Percentiles rank a stretch among this genome's conserved stretches.
These are phyloP conservation scores for Aspergillus transmontanensis DNA, from an alignment of 2,329 filamentous ascomycete genomes.

Conservation along the genomic window DNA sequence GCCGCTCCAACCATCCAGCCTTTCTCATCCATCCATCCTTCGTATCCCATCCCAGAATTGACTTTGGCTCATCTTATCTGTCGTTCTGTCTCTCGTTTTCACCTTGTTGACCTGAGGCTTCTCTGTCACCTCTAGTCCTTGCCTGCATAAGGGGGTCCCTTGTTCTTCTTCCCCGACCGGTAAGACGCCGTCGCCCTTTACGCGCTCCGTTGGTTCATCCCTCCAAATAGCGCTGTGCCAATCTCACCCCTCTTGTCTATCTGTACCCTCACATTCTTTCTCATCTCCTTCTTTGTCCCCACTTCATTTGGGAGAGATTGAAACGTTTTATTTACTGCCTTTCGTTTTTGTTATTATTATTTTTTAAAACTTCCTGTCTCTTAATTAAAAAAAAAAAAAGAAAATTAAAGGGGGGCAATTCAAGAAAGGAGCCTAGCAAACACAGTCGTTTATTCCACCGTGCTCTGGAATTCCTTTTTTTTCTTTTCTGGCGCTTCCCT, in stretches of 20 bases:
- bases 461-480: constrained; percentile 1
- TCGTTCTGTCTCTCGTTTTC: constrained; percentile 5
- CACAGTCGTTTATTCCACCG: constrained; percentile 15
- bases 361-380: constrained; percentile 1
- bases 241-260: constrained; percentile 13
- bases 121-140: constrained; percentile 2
- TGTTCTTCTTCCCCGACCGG: constrained; percentile 7
- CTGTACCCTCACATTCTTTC: constrained; percentile 9
- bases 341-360: constrained; percentile 1
- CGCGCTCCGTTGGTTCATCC: constrained; percentile 8
- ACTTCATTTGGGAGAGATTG: constrained; percentile 5
- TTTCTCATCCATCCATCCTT: constrained; percentile 22
- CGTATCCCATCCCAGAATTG: constrained; percentile 20
- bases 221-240: constrained; percentile 14
- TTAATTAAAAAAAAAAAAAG: background rate
- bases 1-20: constrained; percentile 16
- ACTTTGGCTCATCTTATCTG: constrained; percentile 5
- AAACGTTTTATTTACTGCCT: constrained; percentile 1
- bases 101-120: background rate
- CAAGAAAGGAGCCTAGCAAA: background rate
- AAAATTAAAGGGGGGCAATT: background rate
- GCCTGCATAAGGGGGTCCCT: background rate
- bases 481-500: constrained; percentile 8
- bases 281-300: constrained; percentile 6
- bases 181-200: constrained; percentile 3